Evolutionary conservation across 441 rosid species (phyloP).

Genomic region (Populus hybrid): DNA sequence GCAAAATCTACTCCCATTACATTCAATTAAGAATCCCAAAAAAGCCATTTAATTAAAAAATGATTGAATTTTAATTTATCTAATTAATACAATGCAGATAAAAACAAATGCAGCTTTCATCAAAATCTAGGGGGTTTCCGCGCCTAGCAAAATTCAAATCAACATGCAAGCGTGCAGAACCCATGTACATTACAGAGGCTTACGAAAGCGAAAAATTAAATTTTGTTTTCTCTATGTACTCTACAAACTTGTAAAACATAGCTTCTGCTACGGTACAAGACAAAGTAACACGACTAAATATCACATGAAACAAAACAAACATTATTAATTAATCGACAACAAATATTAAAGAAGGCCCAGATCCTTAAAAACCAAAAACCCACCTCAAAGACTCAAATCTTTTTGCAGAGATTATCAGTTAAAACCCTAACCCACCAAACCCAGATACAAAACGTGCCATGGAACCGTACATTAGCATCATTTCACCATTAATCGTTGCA

Average conservation of each 20-base stretch:
- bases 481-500: conserved; percentile 12
- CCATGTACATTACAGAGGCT: conserved; percentile 1
- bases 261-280: conserved; percentile 1
- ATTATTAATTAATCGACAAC: neutral
- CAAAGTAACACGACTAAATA: neutral
- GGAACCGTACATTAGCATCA: conserved; percentile 32
- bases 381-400: conserved; percentile 9
- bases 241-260: neutral
- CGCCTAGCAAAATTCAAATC: neutral
- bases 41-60: neutral
- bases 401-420: conserved; percentile 24
- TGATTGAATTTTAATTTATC: neutral
- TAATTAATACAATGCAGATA: no score
- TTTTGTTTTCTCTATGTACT: neutral
- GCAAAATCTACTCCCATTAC: neutral
- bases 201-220: neutral
- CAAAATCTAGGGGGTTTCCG: neutral
- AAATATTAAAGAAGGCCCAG: conserved; percentile 16
- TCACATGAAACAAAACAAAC: neutral
- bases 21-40: conserved; percentile 7
- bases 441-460: conserved; percentile 25
- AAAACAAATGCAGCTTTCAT: no score
- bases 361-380: conserved; percentile 12
- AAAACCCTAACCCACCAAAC: conserved; percentile 29
- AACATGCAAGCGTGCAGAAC: no score